phyloP scores from a whole-genome alignment of 2,329 filamentous ascomycete genomes.

The Uncinocarpus reesii region DNA sequence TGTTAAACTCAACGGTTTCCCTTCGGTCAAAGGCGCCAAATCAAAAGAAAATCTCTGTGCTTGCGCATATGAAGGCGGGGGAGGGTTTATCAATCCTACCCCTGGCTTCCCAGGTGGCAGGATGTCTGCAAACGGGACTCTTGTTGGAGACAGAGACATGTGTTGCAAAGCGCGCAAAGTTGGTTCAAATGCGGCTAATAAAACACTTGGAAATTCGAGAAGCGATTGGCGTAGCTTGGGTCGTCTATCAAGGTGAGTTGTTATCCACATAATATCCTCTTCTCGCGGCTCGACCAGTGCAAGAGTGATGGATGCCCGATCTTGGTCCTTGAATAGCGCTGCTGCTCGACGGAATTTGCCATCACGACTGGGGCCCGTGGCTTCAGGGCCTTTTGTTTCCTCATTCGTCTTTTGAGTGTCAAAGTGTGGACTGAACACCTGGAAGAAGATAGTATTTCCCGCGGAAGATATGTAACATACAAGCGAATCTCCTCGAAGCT shows the following conservation, averaged over 20 bases:
- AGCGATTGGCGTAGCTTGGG: constrained; percentile 27
- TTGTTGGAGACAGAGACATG: constrained; percentile 33
- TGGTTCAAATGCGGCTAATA: constrained; percentile 49
- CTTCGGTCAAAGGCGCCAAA: constrained; percentile 16
- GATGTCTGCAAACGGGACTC: constrained; percentile 43
- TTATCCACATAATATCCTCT: constrained; percentile 11
- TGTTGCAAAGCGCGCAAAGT: constrained; percentile 48
- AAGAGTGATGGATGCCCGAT: constrained; percentile 24
- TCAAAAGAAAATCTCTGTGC: constrained; percentile 19
- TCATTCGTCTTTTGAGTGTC: not conserved
- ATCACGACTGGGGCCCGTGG: not conserved
- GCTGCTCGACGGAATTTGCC: not conserved
- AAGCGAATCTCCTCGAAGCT: constrained; percentile 42
- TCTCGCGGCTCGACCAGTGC: constrained; percentile 24
- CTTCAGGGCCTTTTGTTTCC: not conserved
- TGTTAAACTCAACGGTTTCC: constrained; percentile 18
- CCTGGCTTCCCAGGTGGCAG: constrained; percentile 28
- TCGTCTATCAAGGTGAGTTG: constrained; percentile 5
- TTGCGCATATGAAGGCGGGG: constrained; percentile 20
- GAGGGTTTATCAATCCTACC: constrained; percentile 4
- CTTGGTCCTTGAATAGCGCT: constrained; percentile 21
- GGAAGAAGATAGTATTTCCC: constrained; percentile 22
- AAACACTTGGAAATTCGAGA: constrained; percentile 52
- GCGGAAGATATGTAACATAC: constrained; percentile 39
- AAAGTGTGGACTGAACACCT: constrained; percentile 11